Evolutionary conservation across 2,329 filamentous ascomycete species (phyloP), one percentile per base, ranked within the genome.

Genomic region (Hypoxylon sp.): DNA sequence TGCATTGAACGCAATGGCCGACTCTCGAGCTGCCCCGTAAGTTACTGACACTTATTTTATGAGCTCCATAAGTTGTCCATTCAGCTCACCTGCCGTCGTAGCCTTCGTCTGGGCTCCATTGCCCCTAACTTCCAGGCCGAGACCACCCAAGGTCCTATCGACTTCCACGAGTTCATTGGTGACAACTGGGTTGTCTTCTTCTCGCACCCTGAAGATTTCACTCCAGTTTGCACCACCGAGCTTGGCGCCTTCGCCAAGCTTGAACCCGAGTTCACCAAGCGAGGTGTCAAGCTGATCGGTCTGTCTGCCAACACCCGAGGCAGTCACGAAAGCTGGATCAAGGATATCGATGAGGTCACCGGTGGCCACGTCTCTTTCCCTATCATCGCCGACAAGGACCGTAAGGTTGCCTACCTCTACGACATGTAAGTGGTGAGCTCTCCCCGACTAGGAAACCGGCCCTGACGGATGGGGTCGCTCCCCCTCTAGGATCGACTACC

Each of bases 191-290:
- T 90, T 63, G 87, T 96, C 70, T 84, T 96, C 73, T 95, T 96
- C 85, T 93, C 90, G 30, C 92, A 95, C 82, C 92, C 92, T 2
- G 91, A 90, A 79, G 94, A 97, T 81, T 97, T 92, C 85, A 97
- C 94, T 1, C 94, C 94, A 57, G 94, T 97, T 64, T 97, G 94
- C 86, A 97, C 94, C 70, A 97, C 93, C 57, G 94, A 97, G 84
- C 90, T 97, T 68, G 94, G 93, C 68, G 93, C 93, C 64, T 96
- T 97, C 75, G 92, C 93, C 73, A 96, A 94, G 82, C 86, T 97
- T 69, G 89, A 93, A 83, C 87, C 89, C 74, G 93, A 97, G 80
- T 97, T 97, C 81, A 86, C 89, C 75, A 93, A 92, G 84, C 89
- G 93, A 69, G 89, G 89, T 70, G 92, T 95, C 75, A 96, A 97